These are phyloP conservation scores for Rutidosis leptorrhynchoides DNA, from an alignment of 129 eudicot genomes.

Conservation along the genomic window DNA sequence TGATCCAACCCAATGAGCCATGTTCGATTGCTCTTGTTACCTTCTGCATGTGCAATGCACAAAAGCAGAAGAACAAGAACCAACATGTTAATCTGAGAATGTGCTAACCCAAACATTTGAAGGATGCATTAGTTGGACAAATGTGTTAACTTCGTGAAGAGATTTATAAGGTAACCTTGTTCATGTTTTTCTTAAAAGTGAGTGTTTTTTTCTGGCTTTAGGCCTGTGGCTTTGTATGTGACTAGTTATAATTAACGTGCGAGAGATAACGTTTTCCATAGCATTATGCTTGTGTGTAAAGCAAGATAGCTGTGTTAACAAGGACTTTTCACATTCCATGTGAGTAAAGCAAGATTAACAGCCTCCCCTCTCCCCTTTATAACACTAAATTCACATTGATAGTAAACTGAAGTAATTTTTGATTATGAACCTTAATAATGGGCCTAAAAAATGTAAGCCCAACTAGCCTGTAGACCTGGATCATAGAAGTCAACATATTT, in stretches of 20 bases:
- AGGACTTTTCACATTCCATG: slow-evolving; percentile 22
- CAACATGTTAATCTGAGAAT: slow-evolving; percentile 15
- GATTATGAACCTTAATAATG: slow-evolving; percentile 11
- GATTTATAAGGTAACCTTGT: slow-evolving; percentile 31
- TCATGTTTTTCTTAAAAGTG: slow-evolving; percentile 45
- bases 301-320: slow-evolving; percentile 27
- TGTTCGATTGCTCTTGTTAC: slow-evolving; percentile 19
- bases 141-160: neutral
- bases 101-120: slow-evolving; percentile 30
- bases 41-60: slow-evolving; percentile 14
- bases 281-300: slow-evolving; percentile 11
- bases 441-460: slow-evolving; percentile 24
- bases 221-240: slow-evolving; percentile 23
- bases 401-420: neutral
- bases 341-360: slow-evolving; percentile 38
- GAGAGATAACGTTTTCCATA: slow-evolving; percentile 23
- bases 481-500: too few relatives aligned
- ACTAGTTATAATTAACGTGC: slow-evolving; percentile 27
- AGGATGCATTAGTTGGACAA: slow-evolving; percentile 30
- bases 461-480: too few relatives aligned
- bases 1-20: slow-evolving; percentile 25
- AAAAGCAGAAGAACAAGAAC: slow-evolving; percentile 25
- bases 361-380: slow-evolving; percentile 24
- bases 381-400: slow-evolving; percentile 9
- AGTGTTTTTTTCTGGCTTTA: slow-evolving; percentile 27